These are phyloP conservation scores for Rhynchosporium agropyri DNA, from an alignment of 2,329 filamentous ascomycete species.

Conservation along the genomic window DNA sequence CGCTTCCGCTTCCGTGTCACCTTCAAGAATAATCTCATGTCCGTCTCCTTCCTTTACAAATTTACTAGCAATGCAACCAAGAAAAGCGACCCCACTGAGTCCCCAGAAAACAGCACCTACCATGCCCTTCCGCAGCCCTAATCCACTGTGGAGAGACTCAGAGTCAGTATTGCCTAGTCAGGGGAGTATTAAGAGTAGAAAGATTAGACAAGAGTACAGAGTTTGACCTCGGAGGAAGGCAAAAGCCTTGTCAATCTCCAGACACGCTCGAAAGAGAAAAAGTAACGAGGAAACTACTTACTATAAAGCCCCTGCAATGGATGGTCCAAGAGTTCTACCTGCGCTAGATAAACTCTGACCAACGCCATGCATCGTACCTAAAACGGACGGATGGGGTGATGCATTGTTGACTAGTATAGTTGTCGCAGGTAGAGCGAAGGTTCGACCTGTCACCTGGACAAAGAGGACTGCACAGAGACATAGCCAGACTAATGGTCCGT, in stretches of 20 bases:
- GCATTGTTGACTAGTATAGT: conserved; percentile 53
- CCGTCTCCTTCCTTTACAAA: conserved; percentile 63
- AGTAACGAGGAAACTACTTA: no score
- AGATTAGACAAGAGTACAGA: no score
- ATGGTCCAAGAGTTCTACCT: conserved; percentile 61
- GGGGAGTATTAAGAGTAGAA: no score
- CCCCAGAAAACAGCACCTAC: conserved; percentile 51
- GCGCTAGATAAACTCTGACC: conserved; percentile 61
- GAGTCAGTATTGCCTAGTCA: no score
- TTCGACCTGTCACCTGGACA: conserved; percentile 72
- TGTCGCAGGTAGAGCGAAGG: conserved; percentile 48
- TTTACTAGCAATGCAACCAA: conserved; percentile 52
- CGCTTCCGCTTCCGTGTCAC: conserved; percentile 54
- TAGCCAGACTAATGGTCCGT: conserved; percentile 38
- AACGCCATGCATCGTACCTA: conserved; percentile 60
- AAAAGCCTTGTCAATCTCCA: no score
- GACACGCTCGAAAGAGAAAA: no score
- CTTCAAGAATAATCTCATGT: conserved; percentile 66
- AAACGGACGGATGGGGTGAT: conserved; percentile 58
- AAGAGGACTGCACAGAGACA: conserved; percentile 47
- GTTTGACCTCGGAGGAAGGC: no score
- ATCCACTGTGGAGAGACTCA: conserved; percentile 43
- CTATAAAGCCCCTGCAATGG: conserved; percentile 61
- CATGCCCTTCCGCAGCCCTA: conserved; percentile 57
- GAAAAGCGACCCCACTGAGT: conserved; percentile 56